phyloP scores from a whole-genome alignment of 306 rosid species.

The Senna tora region DNA sequence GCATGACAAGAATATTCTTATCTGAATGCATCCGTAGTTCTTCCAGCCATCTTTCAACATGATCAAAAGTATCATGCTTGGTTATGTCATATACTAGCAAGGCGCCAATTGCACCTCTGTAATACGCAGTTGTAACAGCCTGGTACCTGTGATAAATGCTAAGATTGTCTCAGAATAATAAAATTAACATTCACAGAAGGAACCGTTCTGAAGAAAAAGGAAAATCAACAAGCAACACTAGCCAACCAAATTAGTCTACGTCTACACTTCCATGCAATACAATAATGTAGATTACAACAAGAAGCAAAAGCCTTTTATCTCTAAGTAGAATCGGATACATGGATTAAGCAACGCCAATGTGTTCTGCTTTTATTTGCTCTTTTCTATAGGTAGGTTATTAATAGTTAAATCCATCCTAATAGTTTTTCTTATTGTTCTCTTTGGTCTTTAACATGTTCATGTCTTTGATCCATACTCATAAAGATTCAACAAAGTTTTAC shows the following conservation, averaged over 20 bases:
- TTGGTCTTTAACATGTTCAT: too few relatives aligned
- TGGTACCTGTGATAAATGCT: slow-evolving; percentile 67
- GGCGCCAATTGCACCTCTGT: slow-evolving; percentile 95
- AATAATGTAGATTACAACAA: too few relatives aligned
- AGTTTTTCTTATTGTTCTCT: too few relatives aligned
- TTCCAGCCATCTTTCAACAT: slow-evolving; percentile 79
- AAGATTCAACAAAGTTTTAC: too few relatives aligned
- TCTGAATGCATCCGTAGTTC: slow-evolving; percentile 81
- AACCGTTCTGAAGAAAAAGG: not conserved
- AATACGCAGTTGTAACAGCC: slow-evolving; percentile 95
- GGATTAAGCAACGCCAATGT: too few relatives aligned
- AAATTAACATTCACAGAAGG: slow-evolving; percentile 19
- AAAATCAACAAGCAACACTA: not conserved
- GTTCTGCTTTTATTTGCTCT: too few relatives aligned
- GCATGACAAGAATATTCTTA: slow-evolving; percentile 77
- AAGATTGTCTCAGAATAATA: slow-evolving; percentile 38
- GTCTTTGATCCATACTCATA: too few relatives aligned
- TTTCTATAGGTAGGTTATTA: too few relatives aligned
- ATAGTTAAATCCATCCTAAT: too few relatives aligned
- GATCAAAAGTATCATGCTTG: slow-evolving; percentile 74
- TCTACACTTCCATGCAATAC: too few relatives aligned
- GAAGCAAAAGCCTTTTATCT: too few relatives aligned
- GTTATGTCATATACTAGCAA: slow-evolving; percentile 89
- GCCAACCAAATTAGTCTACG: not conserved
- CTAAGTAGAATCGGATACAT: too few relatives aligned